Evolutionary conservation across 352 stramenopile genomes (phyloP), one percentile per base, ranked within the genome.

Genomic region (Phytophthora kernoviae): DNA sequence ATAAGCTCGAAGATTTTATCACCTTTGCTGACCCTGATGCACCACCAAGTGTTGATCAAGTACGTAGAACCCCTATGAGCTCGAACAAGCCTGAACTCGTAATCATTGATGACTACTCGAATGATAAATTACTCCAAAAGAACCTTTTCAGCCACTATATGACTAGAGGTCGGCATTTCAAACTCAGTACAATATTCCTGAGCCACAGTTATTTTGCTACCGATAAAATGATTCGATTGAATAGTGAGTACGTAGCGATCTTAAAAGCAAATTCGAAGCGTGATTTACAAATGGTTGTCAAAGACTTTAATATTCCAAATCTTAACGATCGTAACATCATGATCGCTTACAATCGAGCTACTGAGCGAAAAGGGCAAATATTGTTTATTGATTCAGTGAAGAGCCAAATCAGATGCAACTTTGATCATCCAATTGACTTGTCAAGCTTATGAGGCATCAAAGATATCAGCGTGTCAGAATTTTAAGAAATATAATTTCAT

Each of bases 21-120:
- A 7, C 24, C 3, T 30, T 30, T 30, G 3, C 3, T 30, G 24
- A 30, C 6, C 24, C 24, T 30, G 24, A 30, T 30, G 6, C 24
- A 30, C 3, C 24, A 7, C 24, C 3, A 30, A 30, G 3, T 30
- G 41, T 47, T 32, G 41, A 47, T 47, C 5, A 15, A 3, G 32
- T 47, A 17, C 30, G 41, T 32, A 17, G 41, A 11, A 47, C 41
- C 7, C 41, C 41, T n/a, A 47, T 47, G 4, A 33, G 7, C 4
- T 30, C 21, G 26, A 40, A 39, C 4, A 54, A 62, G 43, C 33
- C 33, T 15, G 45, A 63, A 17, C 14, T 63, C 1, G 55, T 63
- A 0, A 50, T 63, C 21, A 57, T 63, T n/a, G 55, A 63, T 51
- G 55, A 63, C 14, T 57, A 57, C 17, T 27, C 5, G 0, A 63